Percentiles rank a stretch among this genome's conserved stretches.
phyloP scores from a whole-genome alignment of 768 basidiomycete genomes.

The Auricularia sp. region DNA sequence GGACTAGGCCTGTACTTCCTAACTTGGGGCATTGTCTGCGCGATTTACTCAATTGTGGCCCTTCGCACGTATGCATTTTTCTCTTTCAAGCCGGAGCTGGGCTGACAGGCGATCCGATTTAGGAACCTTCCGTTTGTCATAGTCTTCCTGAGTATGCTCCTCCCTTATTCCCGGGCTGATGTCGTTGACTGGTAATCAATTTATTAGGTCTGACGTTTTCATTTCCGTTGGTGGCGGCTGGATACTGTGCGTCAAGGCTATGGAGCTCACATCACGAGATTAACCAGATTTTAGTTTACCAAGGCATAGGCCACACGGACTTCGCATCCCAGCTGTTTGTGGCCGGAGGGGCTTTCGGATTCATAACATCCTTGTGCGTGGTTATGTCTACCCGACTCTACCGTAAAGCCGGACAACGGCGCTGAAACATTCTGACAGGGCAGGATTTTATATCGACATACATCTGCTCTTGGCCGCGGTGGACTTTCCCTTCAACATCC shows the following conservation, averaged over 20 bases:
- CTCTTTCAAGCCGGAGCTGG: neutral
- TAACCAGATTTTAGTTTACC: conserved; percentile 1
- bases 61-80: conserved; percentile 7
- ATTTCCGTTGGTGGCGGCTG: conserved; percentile 5
- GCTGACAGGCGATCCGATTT: too few relatives aligned
- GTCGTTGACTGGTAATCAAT: neutral
- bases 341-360: conserved; percentile 7
- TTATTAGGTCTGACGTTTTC: conserved; percentile 3
- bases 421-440: neutral
- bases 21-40: conserved; percentile 5
- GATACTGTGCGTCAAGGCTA: conserved; percentile 3
- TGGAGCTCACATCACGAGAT: neutral
- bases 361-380: conserved; percentile 4
- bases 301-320: conserved; percentile 4
- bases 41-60: conserved; percentile 7
- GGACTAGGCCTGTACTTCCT: conserved; percentile 9
- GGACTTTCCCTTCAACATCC: conserved; percentile 6
- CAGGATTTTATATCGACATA: conserved; percentile 8
- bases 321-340: conserved; percentile 5
- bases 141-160: conserved; percentile 5
- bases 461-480: conserved; percentile 7
- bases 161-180: neutral
- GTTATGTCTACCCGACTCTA: too few relatives aligned
- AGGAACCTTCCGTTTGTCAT: conserved; percentile 7
- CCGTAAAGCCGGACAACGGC: neutral